Base-by-base conservation (phyloP, 495 filamentous ascomycete genomes). In the Chaetomium tenue region DNA sequence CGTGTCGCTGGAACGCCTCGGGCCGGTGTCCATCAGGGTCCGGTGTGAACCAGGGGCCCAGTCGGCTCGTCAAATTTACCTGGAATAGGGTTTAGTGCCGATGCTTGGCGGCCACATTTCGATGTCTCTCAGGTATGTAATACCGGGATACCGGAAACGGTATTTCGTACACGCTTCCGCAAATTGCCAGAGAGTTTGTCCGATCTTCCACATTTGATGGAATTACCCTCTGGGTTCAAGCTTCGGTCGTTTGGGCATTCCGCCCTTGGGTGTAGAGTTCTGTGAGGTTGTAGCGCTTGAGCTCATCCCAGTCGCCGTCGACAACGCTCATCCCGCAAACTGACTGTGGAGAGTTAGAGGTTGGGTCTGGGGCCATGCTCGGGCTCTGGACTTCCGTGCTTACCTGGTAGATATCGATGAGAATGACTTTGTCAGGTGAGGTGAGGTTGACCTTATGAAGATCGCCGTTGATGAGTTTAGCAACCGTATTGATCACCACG, bases 391-490 rank as follows among this genome's bases (percentile, higher is more conserved):
- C 44, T 23, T 61, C 28, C 33, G 52, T 63, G 76, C 84, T 72
- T 80, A 95, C 93, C 84, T 94, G 88, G 74, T 89, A 93, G 23
- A 99, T 81, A 68, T 96, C 91, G 39, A 98, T 87, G 42, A 97
- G 76, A 67, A 99, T 92, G 33, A 94, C 82, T 65, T 90, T 78
- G 75, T 98, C 92, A 37, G 91, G 92, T 28, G 85, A 82, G 37
- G 80, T 89, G 23, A 99, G 82, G 72, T 97, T 87, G 58, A 98
- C 94, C 23, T 86, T 89, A 72, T 98, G 95, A 39, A 81, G 77
- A 39, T 82, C 80, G 33, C 79, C 68, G 28, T 74, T 74, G 55
- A 84, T 79, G n/a, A 81, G 71, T 0, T 61, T 65, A 3, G 94
- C 94, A 33, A 97, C 83, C 44, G 84, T 85, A 66, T 89, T 86